Evolutionary conservation across 2,329 filamentous ascomycete species (phyloP).

Genomic region (Diplodia intermedia): DNA sequence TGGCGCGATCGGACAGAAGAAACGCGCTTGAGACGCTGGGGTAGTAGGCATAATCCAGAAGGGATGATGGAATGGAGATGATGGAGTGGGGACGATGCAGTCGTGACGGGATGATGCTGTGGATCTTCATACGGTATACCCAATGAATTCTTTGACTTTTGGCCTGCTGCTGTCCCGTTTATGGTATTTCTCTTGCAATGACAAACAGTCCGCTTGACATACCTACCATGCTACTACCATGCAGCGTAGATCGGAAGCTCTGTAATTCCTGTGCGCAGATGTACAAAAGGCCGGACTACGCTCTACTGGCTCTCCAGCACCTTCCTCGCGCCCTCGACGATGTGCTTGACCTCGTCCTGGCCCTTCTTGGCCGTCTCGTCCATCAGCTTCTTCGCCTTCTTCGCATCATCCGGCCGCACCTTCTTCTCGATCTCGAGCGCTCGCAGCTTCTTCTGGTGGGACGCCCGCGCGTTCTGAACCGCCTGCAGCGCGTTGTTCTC

Average conservation of each 20-base stretch:
- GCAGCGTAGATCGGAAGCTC: neutral
- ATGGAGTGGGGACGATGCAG: neutral
- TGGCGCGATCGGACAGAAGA: slow-evolving; percentile 10
- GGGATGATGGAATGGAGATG: neutral
- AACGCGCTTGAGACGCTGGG: neutral
- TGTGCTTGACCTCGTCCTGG: slow-evolving; percentile 56
- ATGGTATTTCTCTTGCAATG: neutral
- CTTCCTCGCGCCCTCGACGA: slow-evolving; percentile 57
- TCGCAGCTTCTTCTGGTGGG: slow-evolving; percentile 58
- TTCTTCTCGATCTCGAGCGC: slow-evolving; percentile 52
- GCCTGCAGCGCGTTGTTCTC: slow-evolving; percentile 51
- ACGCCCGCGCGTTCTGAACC: slow-evolving; percentile 53
- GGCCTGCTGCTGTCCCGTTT: neutral
- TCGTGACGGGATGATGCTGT: too few relatives aligned
- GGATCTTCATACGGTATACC: neutral
- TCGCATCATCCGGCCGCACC: slow-evolving; percentile 57
- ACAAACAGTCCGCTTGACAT: neutral
- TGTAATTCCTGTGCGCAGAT: neutral
- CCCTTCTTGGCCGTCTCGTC: slow-evolving; percentile 60
- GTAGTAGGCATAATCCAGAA: neutral
- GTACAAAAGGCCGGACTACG: neutral
- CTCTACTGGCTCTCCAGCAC: slow-evolving; percentile 48
- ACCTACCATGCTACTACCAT: neutral
- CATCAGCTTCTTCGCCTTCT: slow-evolving; percentile 58
- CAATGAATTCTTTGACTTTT: neutral